Evolutionary conservation across 352 stramenopile species (phyloP).

Genomic region (Phytophthora sp.): DNA sequence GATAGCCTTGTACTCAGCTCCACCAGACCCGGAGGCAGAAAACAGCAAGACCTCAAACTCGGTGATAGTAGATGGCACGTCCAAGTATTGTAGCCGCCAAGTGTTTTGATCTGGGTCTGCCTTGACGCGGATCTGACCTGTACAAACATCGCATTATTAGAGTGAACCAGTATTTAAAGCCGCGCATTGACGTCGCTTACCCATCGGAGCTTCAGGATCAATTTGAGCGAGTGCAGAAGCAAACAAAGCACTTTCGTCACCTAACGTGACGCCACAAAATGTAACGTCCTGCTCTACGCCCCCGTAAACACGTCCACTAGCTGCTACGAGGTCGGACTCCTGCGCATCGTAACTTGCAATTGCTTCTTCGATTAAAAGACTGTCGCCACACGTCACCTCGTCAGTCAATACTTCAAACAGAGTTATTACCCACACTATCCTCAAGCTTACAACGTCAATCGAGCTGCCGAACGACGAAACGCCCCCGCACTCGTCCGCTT

Average conservation of each 20-base stretch:
- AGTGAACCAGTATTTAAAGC: neutral
- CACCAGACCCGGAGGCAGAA: too few species aligned
- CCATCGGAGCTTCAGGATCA: neutral
- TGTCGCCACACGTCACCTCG: neutral
- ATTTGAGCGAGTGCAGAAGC: neutral
- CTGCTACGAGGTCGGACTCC: too few species aligned
- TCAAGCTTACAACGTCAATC: neutral
- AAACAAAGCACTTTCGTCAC: neutral
- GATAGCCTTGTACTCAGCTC: too few species aligned
- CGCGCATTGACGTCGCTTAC: neutral
- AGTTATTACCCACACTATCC: neutral
- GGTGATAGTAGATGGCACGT: too few species aligned
- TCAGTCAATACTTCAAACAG: neutral
- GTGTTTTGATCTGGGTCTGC: neutral
- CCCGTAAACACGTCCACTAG: neutral
- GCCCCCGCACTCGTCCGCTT: neutral
- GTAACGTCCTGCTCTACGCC: neutral
- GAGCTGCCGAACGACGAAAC: neutral
- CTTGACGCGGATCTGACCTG: neutral
- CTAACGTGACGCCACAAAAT: neutral
- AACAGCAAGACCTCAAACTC: too few species aligned
- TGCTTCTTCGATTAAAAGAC: neutral
- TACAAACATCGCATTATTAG: neutral
- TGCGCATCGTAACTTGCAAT: neutral
- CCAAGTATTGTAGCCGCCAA: neutral